A percentile compares a stretch with the other conserved stretches of the same genome.
Evolutionary conservation across 2,329 filamentous ascomycete genomes (phyloP).

Genomic region (Metarhizium rileyi): DNA sequence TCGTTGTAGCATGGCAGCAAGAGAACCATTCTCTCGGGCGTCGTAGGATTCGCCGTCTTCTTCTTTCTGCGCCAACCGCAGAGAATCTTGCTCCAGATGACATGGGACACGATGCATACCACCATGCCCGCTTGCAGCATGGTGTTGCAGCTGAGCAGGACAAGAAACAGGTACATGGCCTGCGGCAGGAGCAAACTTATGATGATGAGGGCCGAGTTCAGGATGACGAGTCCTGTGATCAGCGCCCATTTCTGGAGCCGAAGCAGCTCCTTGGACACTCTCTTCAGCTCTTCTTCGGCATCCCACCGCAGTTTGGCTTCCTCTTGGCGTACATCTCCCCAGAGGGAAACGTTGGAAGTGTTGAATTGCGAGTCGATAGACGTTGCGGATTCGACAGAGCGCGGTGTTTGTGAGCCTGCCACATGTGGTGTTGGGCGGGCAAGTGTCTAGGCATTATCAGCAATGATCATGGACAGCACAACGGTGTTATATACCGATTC

Average conservation of each 20-base stretch:
- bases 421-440: slow-evolving; percentile 13
- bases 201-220: slow-evolving; percentile 28
- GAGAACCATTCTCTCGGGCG: slow-evolving; percentile 33
- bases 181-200: slow-evolving; percentile 28
- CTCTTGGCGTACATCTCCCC: slow-evolving; percentile 26
- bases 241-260: slow-evolving; percentile 29
- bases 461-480: neutral
- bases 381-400: slow-evolving; percentile 12
- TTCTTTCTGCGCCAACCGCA: slow-evolving; percentile 21
- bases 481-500: slow-evolving; percentile 17
- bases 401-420: slow-evolving; percentile 19
- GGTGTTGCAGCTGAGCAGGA: slow-evolving; percentile 36
- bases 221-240: slow-evolving; percentile 22
- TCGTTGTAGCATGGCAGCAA: slow-evolving; percentile 42
- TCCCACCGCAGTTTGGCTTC: slow-evolving; percentile 31
- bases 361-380: slow-evolving; percentile 15
- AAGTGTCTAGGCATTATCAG: slow-evolving; percentile 19
- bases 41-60: slow-evolving; percentile 24
- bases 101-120: slow-evolving; percentile 24
- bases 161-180: slow-evolving; percentile 33
- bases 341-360: slow-evolving; percentile 25
- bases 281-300: slow-evolving; percentile 28
- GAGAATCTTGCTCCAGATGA: slow-evolving; percentile 19
- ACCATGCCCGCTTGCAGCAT: slow-evolving; percentile 33
- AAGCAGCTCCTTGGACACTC: slow-evolving; percentile 27